Evolutionary conservation across 2,329 filamentous ascomycete species (phyloP).

Genomic region (Drechmeria coniospora): DNA sequence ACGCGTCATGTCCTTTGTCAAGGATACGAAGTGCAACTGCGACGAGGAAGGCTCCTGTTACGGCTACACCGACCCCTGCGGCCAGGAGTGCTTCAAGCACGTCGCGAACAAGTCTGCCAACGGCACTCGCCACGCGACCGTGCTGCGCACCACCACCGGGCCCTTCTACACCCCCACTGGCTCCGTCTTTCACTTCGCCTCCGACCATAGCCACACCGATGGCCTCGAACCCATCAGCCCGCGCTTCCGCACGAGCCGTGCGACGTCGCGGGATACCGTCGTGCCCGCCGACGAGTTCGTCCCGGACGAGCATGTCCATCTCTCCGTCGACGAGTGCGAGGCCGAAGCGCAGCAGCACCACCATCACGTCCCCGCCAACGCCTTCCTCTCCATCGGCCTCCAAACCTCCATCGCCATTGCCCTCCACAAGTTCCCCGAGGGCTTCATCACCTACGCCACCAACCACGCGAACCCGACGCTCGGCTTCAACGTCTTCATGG

Average conservation of each 20-base stretch:
- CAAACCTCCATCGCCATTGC: slow-evolving; percentile 93
- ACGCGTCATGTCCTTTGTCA: slow-evolving; percentile 48
- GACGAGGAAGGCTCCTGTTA: slow-evolving; percentile 46
- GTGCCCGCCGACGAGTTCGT: slow-evolving; percentile 11
- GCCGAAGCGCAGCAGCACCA: slow-evolving; percentile 52
- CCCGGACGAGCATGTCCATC: slow-evolving; percentile 7
- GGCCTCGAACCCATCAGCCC: slow-evolving; percentile 16
- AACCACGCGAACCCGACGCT: slow-evolving; percentile 88
- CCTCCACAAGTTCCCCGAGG: slow-evolving; percentile 85
- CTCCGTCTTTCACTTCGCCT: slow-evolving; percentile 10
- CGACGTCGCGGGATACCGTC: slow-evolving; percentile 23
- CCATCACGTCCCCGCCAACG: slow-evolving; percentile 88
- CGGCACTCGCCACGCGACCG: slow-evolving; percentile 17
- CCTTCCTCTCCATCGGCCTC: slow-evolving; percentile 85
- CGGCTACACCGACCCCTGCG: slow-evolving; percentile 50
- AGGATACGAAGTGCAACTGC: slow-evolving; percentile 47
- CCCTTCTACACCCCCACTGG: slow-evolving; percentile 13
- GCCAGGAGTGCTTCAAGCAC: slow-evolving; percentile 50
- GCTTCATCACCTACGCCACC: slow-evolving; percentile 83
- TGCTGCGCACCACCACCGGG: slow-evolving; percentile 27
- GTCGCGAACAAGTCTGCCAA: slow-evolving; percentile 23
- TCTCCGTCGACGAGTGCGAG: slow-evolving; percentile 21
- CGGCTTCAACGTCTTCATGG: slow-evolving; percentile 85
- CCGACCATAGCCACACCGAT: slow-evolving; percentile 12
- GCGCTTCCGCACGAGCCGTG: slow-evolving; percentile 19